A percentile compares a stretch with the other conserved stretches of the same genome.
Conservation (phyloP, 768 basidiomycete species). For the Leucocoprinus leucothites region DNA sequence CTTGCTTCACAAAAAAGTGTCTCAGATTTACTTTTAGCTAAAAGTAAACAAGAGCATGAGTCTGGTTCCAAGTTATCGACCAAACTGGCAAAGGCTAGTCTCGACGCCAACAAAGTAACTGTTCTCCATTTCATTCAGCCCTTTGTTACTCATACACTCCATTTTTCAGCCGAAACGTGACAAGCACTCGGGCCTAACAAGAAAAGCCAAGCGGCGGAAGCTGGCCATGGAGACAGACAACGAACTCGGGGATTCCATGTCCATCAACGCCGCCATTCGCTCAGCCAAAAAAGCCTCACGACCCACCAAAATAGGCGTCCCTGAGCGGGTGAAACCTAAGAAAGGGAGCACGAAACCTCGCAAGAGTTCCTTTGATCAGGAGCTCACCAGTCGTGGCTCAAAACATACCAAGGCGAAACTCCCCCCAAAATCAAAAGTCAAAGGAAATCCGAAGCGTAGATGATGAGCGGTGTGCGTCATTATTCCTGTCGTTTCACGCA, state of each 20-base stretch:
- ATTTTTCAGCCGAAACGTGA: conserved; percentile 65
- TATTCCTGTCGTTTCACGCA: not conserved
- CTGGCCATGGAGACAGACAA: conserved; percentile 80
- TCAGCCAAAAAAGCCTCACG: conserved; percentile 78
- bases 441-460: not conserved
- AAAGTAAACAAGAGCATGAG: conserved; percentile 76
- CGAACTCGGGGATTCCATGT: conserved; percentile 49
- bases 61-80: conserved; percentile 29
- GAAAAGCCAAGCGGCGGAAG: conserved; percentile 85
- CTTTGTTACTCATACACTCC: not conserved
- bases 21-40: conserved; percentile 39
- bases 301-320: conserved; percentile 71
- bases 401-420: conserved; percentile 3
- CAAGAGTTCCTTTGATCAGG: conserved; percentile 52
- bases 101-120: conserved; percentile 39
- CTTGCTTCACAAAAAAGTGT: not conserved
- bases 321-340: conserved; percentile 24
- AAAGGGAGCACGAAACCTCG: conserved; percentile 31
- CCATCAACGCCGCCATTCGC: conserved; percentile 74
- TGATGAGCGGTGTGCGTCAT: not conserved
- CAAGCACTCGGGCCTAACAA: conserved; percentile 79
- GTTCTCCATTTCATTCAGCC: conserved; percentile 3
- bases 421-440: conserved; percentile 4
- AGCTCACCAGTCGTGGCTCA: conserved; percentile 22
- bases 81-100: conserved; percentile 31